Evolutionary conservation across 2,329 filamentous ascomycete species (phyloP), one percentile per base, ranked within the genome.

Genomic region (Uncinocarpus reesii): DNA sequence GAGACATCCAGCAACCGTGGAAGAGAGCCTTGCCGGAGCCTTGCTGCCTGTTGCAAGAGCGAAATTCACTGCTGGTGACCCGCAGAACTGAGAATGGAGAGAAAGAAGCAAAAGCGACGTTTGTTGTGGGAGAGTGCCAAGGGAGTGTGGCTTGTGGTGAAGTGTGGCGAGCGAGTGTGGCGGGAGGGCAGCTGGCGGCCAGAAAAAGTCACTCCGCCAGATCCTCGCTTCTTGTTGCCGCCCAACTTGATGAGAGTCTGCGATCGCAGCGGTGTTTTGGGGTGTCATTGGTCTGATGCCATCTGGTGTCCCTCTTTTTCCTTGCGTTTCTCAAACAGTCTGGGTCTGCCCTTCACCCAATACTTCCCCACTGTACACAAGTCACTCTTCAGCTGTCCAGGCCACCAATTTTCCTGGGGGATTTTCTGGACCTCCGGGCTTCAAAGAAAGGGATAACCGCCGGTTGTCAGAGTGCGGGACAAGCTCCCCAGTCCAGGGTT

Each of bases 181-280:
- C 26, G n/a, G n/a, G n/a, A n/a, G n/a, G n/a, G n/a, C n/a, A n/a
- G n/a, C n/a, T n/a, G n/a, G n/a, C n/a, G n/a, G n/a, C n/a, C n/a
- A n/a, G n/a, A n/a, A n/a, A n/a, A n/a, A n/a, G 2, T 43, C 28
- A n/a, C 13, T 13, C 36, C 20, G 11, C 36, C n/a, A 5, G 21
- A 24, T 7, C 11, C 36, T 40, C 36, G 36, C 36, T 40, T 26
- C 20, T 28, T 10, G 26, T 45, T 18, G 35, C 43, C 43, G 43
- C 43, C 43, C 43, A 28, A 46, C 43, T 21, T 21, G 29, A 23
- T n/a, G 26, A 35, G n/a, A 15, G 28, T 44, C 36, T 40, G 42
- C 42, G 42, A 45, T 46, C 8, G 31, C 23, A n/a, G 21, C 29
- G 43, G 21, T 10, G 42, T 2, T 21, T 35, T 38, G 43, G 43